A percentile compares a stretch with the other conserved stretches of the same genome.
Conservation (phyloP, 129 eudicot species). For the Artemisia tridentata region DNA sequence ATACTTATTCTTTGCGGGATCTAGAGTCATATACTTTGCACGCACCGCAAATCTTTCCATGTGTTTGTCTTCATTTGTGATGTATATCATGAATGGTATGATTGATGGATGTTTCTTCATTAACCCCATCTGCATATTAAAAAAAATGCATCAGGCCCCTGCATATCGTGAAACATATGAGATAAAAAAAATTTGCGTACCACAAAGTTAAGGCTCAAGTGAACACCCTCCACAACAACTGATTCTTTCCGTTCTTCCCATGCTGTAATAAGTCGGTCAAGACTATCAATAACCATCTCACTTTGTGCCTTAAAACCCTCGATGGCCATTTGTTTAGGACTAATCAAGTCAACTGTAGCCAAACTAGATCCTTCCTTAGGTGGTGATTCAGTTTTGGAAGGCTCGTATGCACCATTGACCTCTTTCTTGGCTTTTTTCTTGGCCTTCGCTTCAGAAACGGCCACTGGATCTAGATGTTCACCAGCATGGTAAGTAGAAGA, state of each 20-base stretch:
- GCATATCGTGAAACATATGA: neutral
- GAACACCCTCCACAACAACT: slow-evolving; percentile 94
- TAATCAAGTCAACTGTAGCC: slow-evolving; percentile 46
- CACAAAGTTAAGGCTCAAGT: slow-evolving; percentile 94
- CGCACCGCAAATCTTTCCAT: slow-evolving; percentile 85
- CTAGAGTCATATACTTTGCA: slow-evolving; percentile 80
- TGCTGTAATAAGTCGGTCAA: slow-evolving; percentile 79
- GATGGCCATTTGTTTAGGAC: slow-evolving; percentile 85
- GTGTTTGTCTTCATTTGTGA: slow-evolving; percentile 74
- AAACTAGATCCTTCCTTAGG: slow-evolving; percentile 24
- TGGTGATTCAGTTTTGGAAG: slow-evolving; percentile 18
- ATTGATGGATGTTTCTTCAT: slow-evolving; percentile 87
- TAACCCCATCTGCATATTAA: slow-evolving; percentile 49
- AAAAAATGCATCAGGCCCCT: neutral
- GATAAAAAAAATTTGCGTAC: slow-evolving; percentile 23
- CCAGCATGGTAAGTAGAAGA: slow-evolving; percentile 98
- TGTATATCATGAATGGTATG: slow-evolving; percentile 51
- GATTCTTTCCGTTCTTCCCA: slow-evolving; percentile 97
- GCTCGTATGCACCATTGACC: slow-evolving; percentile 40
- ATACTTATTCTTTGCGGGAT: slow-evolving; percentile 72
- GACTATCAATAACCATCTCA: slow-evolving; percentile 95
- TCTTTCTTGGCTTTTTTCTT: slow-evolving; percentile 69
- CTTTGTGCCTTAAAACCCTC: slow-evolving; percentile 97
- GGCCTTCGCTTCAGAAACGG: slow-evolving; percentile 84
- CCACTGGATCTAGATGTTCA: slow-evolving; percentile 75